A percentile compares a stretch with the other conserved stretches of the same genome.
These are phyloP conservation scores for Fusarium torulosum DNA, from an alignment of 2,329 filamentous ascomycete species.

Conservation along the genomic window DNA sequence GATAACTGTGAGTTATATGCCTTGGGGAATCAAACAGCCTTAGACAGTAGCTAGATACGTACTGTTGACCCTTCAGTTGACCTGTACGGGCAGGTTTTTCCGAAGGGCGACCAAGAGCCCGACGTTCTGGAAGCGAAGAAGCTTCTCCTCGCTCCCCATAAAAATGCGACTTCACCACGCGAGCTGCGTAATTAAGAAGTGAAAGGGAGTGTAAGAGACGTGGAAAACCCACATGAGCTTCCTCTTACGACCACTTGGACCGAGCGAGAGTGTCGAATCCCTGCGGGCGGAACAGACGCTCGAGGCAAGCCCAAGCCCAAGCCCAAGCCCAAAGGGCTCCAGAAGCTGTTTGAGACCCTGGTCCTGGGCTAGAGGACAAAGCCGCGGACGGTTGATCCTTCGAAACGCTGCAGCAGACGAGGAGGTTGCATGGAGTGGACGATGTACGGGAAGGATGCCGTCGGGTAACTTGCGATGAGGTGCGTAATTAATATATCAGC, in stretches of 20 bases:
- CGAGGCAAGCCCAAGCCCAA: constrained; percentile 7
- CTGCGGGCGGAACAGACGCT: constrained; percentile 14
- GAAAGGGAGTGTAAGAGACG: constrained; percentile 7
- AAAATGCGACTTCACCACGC: constrained; percentile 14
- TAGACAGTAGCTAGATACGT: constrained; percentile 2
- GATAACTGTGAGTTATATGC: constrained; percentile 8
- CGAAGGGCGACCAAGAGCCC: constrained; percentile 24
- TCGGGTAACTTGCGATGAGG: background rate
- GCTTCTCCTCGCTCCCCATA: constrained; percentile 3
- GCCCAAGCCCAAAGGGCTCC: background rate
- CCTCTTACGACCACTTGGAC: constrained; percentile 38
- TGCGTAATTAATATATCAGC: constrained; percentile 16
- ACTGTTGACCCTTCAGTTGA: constrained; percentile 13
- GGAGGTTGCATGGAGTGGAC: background rate
- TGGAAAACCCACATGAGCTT: constrained; percentile 30
- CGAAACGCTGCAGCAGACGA: constrained; percentile 19
- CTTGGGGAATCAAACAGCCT: constrained; percentile 15
- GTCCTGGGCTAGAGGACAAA: constrained; percentile 4
- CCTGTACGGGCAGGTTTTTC: constrained; percentile 19
- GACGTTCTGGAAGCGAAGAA: constrained; percentile 29
- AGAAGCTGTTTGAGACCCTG: constrained; percentile 19
- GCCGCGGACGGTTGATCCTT: constrained; percentile 19
- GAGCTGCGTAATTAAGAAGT: constrained; percentile 18
- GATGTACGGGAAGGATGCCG: constrained; percentile 25
- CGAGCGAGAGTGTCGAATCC: constrained; percentile 23